Conservation (phyloP, 768 basidiomycete genomes). For the Tricholoma flavovirens region DNA sequence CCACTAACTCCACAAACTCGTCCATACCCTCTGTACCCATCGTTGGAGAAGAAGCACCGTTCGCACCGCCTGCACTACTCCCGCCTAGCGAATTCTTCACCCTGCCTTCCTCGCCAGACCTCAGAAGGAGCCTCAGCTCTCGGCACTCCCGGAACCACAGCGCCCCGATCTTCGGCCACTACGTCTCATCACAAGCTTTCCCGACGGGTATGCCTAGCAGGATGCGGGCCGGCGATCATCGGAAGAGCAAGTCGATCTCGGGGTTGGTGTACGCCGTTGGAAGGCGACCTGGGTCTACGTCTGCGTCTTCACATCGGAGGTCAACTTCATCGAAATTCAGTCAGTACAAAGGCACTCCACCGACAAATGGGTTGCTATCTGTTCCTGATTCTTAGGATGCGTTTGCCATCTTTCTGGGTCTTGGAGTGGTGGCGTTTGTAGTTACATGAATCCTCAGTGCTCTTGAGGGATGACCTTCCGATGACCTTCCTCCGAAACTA, state of each 20-base stretch:
- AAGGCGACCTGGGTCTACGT: not conserved
- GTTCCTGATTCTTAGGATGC: too few relatives aligned
- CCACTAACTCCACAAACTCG: constrained; percentile 3
- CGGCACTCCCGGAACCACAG: constrained; percentile 15
- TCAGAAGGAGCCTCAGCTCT: constrained; percentile 5
- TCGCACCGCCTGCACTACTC: constrained; percentile 2
- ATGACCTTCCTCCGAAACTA: too few relatives aligned
- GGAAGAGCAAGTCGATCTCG: constrained; percentile 21
- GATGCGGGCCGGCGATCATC: constrained; percentile 14
- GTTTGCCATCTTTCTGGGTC: too few relatives aligned
- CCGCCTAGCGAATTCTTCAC: constrained; percentile 16
- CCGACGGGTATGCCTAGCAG: not conserved
- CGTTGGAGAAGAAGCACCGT: not conserved
- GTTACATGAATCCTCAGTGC: too few relatives aligned
- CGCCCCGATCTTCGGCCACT: constrained; percentile 14
- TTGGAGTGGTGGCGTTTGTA: too few relatives aligned
- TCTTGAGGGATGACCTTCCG: too few relatives aligned
- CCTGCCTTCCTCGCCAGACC: constrained; percentile 9
- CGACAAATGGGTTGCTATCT: not conserved
- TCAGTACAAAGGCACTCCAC: not conserved
- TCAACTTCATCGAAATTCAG: not conserved
- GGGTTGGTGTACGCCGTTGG: constrained; percentile 11
- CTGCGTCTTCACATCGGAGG: not conserved
- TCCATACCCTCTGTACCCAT: not conserved
- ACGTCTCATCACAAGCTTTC: not conserved